Conservation (phyloP, 2,329 filamentous ascomycete genomes). For the Colletotrichum navitas region DNA sequence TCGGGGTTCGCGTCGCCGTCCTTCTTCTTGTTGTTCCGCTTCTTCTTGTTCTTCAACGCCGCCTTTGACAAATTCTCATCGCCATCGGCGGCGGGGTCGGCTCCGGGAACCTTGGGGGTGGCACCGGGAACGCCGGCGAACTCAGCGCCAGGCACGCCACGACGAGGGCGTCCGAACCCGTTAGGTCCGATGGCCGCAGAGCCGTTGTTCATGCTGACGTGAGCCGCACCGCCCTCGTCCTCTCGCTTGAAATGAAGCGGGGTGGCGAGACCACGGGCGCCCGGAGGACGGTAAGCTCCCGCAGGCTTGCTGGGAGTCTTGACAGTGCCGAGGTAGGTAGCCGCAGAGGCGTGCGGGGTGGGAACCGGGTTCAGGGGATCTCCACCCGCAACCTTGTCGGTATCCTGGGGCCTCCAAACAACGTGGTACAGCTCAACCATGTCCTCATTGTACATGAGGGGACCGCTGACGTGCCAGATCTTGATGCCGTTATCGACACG, state of each 20-base stretch:
- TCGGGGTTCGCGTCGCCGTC: conserved; percentile 75
- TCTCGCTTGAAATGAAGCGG: conserved; percentile 97
- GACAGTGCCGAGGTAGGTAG: conserved; percentile 83
- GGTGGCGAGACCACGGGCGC: conserved; percentile 88
- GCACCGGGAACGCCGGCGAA: conserved; percentile 76
- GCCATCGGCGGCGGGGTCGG: conserved; percentile 71
- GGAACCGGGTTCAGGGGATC: conserved; percentile 83
- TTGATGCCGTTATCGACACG: conserved; percentile 97
- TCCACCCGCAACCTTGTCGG: conserved; percentile 68
- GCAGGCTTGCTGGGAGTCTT: conserved; percentile 97
- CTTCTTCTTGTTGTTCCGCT: conserved; percentile 92
- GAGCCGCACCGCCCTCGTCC: conserved; percentile 93
- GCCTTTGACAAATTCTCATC: conserved; percentile 85
- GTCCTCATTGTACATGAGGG: conserved; percentile 94
- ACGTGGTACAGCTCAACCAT: conserved; percentile 95
- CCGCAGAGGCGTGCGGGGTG: conserved; percentile 83
- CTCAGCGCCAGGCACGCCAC: conserved; percentile 90
- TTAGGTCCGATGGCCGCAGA: conserved; percentile 77
- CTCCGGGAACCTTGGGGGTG: conserved; percentile 71
- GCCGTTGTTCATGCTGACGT: conserved; percentile 83
- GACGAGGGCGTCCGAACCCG: conserved; percentile 82
- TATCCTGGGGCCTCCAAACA: conserved; percentile 83
- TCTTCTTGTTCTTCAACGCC: conserved; percentile 98
- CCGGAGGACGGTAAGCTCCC: conserved; percentile 96
- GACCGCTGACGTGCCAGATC: conserved; percentile 91